phyloP scores from a whole-genome alignment of 768 basidiomycete species.

The Termitomyces sp. region DNA sequence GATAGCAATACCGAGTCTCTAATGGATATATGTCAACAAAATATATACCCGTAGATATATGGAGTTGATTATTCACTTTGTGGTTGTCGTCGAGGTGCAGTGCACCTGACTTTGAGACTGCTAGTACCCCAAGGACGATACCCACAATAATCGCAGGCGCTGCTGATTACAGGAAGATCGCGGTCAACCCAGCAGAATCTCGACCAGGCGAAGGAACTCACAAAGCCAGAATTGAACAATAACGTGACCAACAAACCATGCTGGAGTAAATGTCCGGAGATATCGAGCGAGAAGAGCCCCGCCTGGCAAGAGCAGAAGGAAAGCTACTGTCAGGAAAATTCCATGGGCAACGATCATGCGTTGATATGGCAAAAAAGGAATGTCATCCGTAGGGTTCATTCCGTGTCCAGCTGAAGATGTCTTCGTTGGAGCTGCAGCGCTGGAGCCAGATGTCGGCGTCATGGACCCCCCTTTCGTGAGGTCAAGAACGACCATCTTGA shows the following conservation, averaged over 20 bases:
- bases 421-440: constrained; percentile 16
- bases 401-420: constrained; percentile 10
- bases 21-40: background rate
- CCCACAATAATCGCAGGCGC: constrained; percentile 41
- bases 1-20: constrained; percentile 49
- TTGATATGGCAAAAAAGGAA: constrained; percentile 43
- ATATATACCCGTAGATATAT: background rate
- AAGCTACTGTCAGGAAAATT: constrained; percentile 44
- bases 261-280: constrained; percentile 41
- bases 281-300: constrained; percentile 55
- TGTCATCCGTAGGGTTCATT: constrained; percentile 18
- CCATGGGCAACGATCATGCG: constrained; percentile 54
- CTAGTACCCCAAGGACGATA: constrained; percentile 38
- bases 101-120: constrained; percentile 30
- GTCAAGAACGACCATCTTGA: constrained; percentile 40
- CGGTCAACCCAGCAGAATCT: constrained; percentile 11
- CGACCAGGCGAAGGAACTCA: constrained; percentile 17
- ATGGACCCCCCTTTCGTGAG: constrained; percentile 36
- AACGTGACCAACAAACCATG: constrained; percentile 55
- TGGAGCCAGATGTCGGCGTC: constrained; percentile 17
- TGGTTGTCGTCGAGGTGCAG: constrained; percentile 41
- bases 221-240: constrained; percentile 45
- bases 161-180: constrained; percentile 22
- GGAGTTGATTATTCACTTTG: constrained; percentile 31
- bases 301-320: constrained; percentile 48